phyloP scores from a whole-genome alignment of 1,284 basidiomycete species.

The Microbotryum silenes-acaulis region DNA sequence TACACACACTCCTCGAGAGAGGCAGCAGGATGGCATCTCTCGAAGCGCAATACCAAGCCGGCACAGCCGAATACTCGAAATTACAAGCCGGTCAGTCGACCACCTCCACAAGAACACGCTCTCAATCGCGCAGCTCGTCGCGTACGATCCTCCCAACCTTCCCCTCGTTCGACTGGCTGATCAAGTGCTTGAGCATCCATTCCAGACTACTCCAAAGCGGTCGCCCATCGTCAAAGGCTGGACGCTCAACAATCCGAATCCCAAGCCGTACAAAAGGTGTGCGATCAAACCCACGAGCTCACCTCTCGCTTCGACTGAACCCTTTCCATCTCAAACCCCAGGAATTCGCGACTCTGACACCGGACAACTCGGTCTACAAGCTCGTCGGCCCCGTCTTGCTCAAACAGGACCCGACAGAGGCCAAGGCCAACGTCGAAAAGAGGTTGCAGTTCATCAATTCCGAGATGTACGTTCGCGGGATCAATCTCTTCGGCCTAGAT shows the following conservation, averaged over 20 bases:
- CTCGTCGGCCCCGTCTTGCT: slow-evolving; percentile 85
- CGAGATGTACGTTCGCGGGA: slow-evolving; percentile 68
- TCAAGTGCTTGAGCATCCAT: background rate
- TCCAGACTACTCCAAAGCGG: slow-evolving; percentile 57
- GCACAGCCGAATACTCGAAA: slow-evolving; percentile 67
- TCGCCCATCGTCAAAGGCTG: slow-evolving; percentile 71
- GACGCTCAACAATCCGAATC: slow-evolving; percentile 88
- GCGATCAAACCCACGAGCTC: background rate
- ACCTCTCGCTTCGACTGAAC: background rate
- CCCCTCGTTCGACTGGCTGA: background rate
- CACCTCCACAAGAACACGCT: background rate
- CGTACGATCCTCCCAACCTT: background rate
- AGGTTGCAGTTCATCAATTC: slow-evolving; percentile 80
- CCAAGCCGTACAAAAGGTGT: slow-evolving; percentile 79
- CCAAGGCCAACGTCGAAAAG: slow-evolving; percentile 81
- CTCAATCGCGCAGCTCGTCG: background rate
- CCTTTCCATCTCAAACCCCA: slow-evolving; percentile 38
- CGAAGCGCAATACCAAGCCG: slow-evolving; percentile 54
- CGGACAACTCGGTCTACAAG: slow-evolving; percentile 81
- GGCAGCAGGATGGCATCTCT: slow-evolving; percentile 32
- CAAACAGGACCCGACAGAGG: slow-evolving; percentile 80
- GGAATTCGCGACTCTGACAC: slow-evolving; percentile 74
- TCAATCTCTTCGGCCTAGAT: slow-evolving; percentile 11
- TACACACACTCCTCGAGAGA: no score
- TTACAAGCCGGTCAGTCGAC: slow-evolving; percentile 51